Evolutionary conservation across 2,329 filamentous ascomycete genomes (phyloP), one percentile per base, ranked within the genome.

Genomic region (Epichloe sibirici): DNA sequence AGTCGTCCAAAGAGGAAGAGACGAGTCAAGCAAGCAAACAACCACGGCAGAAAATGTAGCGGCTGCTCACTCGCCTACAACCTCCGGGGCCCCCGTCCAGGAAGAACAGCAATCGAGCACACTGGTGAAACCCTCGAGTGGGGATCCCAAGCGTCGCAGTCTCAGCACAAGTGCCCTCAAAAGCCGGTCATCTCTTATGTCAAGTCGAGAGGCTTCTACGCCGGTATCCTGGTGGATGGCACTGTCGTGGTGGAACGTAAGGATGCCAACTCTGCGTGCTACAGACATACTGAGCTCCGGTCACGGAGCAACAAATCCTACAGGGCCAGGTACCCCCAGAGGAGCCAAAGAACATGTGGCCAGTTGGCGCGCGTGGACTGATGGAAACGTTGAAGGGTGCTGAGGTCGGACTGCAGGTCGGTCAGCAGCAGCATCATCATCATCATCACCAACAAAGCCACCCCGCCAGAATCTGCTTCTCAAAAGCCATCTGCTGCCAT

Each of bases 131-230:
- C 63, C 62, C 51, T 61, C 57, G 5, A 17, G 8, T 7, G 59
- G 59, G 39, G 45, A 52, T 23, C 25, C 56, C 6, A 60, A 65
- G 28, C 59, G 66, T 5, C 62, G 66, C 31, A 65, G 62, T 47
- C 56, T 63, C 39, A 63, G 63, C 40, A 56, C 62, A 15, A 64
- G 61, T 39, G 52, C 56, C 23, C 58, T 62, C 55, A 21, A 2
- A 65, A 63, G 59, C 74, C 74, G 3, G 74, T 76, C n/a, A 77
- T 76, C 53, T 74, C 72, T 2, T 95, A 95, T 65, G 81, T 95
- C 69, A 95, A 95, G 71, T 90, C 85, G 47, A 81, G 89, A 50
- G 90, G 90, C 4, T 82, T 95, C 59, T 95, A 94, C 62, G 90
- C 88, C 1, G 89, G 89, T 34, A 79, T 95, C 1, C 86, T 90